Evolutionary conservation across 2,329 filamentous ascomycete species (phyloP), one percentile per base, ranked within the genome.

Genomic region (Trichoderma guizhouense): DNA sequence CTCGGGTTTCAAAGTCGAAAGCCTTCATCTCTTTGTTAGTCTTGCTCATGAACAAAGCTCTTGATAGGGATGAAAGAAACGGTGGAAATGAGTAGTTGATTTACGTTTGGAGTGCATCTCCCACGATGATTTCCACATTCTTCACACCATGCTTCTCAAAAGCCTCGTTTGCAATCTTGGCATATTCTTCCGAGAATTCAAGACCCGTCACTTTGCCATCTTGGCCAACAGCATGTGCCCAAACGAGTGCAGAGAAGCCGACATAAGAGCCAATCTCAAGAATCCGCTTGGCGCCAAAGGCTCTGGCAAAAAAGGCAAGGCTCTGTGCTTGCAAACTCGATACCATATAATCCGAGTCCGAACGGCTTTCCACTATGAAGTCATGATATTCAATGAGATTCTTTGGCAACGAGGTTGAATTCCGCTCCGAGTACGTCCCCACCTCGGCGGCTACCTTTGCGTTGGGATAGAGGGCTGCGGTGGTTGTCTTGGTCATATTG

Each of bases 211-310:
- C 72, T 11, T 51, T 69, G 26, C 73, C 69, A 32, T 73, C 76
- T 1, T 76, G 76, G 1, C 83, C 83, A 18, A 84, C 78, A 28
- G 81, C 82, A 39, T 84, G 78, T 2, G 82, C 76, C 83, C 83
- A 84, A 21, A 81, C 78, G 75, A 84, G 79, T 61, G 78, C 76
- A 21, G 82, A 84, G 76, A 82, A 84, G 30, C 83, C 83, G 9
- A 82, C 77, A 71, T 81, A 84, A 58, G 83, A 81, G 53, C 83
- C 83, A 55, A 84, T 80, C 68, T 84, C 83, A 53, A 84, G 80
- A 18, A 84, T 81, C 69, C 79, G 74, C 75, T 81, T 83, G 18
- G 82, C 81, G 0, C 81, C 82, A 34, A 82, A 76, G 9, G 80
- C 70, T 61, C 79, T 77, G 5, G 82, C 77, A 8, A 84, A 75